Evolutionary conservation across 305 asterid species (phyloP).

Genomic region (Andrographis paniculata): DNA sequence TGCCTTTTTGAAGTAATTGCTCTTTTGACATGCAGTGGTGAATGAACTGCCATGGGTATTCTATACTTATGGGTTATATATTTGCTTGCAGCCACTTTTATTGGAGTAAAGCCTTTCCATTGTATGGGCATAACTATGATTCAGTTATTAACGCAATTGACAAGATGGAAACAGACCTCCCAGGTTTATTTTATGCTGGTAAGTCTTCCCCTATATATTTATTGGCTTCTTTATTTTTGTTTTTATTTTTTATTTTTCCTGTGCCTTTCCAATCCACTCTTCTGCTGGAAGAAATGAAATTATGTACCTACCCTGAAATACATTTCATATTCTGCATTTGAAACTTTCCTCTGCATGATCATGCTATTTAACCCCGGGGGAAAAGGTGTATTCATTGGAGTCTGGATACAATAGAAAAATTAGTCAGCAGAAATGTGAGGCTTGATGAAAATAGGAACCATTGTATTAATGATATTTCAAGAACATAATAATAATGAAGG

Average conservation of each 20-base stretch:
- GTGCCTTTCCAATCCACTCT: not conserved
- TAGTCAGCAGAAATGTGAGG: slow-evolving; percentile 3
- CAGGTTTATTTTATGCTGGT: slow-evolving; percentile 90
- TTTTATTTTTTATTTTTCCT: not conserved
- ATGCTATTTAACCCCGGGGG: not conserved
- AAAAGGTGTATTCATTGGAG: no score
- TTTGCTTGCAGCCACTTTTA: slow-evolving; percentile 56
- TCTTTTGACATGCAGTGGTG: not conserved
- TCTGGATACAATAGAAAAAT: not conserved
- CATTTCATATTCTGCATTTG: not conserved
- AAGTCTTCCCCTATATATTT: slow-evolving; percentile 8
- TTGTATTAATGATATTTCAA: no score
- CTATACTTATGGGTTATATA: slow-evolving; percentile 25
- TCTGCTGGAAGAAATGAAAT: not conserved
- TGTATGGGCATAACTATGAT: slow-evolving; percentile 59
- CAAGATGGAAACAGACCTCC: slow-evolving; percentile 74
- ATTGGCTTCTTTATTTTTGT: not conserved
- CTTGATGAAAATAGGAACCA: not conserved
- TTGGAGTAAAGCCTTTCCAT: slow-evolving; percentile 87
- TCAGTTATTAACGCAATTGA: slow-evolving; percentile 61
- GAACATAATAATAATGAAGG: not conserved
- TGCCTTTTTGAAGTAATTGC: slow-evolving; percentile 44
- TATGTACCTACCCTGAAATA: not conserved
- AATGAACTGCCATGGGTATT: slow-evolving; percentile 14
- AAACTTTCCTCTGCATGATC: not conserved